Evolutionary conservation across 495 filamentous ascomycete genomes (phyloP), one percentile per base, ranked within the genome.

Genomic region (Viridothelium virens): DNA sequence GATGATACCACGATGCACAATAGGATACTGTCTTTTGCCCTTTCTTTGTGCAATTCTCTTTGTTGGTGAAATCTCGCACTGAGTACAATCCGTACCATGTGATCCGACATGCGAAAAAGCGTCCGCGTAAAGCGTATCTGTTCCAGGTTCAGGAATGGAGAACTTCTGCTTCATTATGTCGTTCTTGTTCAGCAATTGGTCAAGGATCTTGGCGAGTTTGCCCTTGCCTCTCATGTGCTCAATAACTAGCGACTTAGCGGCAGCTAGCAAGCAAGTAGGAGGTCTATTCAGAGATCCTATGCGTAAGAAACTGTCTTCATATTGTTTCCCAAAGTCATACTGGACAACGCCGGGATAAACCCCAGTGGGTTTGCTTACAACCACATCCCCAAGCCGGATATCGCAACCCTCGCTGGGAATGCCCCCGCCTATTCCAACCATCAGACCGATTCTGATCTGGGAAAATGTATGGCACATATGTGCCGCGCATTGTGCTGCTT

Each of bases 1-100:
- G 65, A 80, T 77, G 12, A 63, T 68, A 16, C 78, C 78, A 38
- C 72, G 64, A 61, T 80, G 75, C 34, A 80, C 64, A 7, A n/a
- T 34, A 1, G 70, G 68, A 73, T 25, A 62, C 67, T 72, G 2
- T 62, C 64, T 41, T 70, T 64, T 25, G 63, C n/a, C 31, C 67
- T 38, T 71, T 68, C 70, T 63, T 69, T 65, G 69, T 67, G 37
- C 67, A 64, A 64, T 65, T 69, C 33, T 69, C 47, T 62, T 65
- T 62, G 37, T 47, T 59, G 34, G 37, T 9, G 47, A 59, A 7
- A 16, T 6, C 34, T 67, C 65, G 48, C 66, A 67, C 31, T 56
- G 37, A n/a, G 5, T 36, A 41, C 62, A 67, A 9, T 61, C 48
- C 11, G n/a, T 38, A n/a, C 39, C 62, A 41, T 9, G 11, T 48